Percentiles rank a stretch among this genome's conserved stretches.
Evolutionary conservation across 495 filamentous ascomycete species (phyloP).

Genomic region (Penicillium salamii): DNA sequence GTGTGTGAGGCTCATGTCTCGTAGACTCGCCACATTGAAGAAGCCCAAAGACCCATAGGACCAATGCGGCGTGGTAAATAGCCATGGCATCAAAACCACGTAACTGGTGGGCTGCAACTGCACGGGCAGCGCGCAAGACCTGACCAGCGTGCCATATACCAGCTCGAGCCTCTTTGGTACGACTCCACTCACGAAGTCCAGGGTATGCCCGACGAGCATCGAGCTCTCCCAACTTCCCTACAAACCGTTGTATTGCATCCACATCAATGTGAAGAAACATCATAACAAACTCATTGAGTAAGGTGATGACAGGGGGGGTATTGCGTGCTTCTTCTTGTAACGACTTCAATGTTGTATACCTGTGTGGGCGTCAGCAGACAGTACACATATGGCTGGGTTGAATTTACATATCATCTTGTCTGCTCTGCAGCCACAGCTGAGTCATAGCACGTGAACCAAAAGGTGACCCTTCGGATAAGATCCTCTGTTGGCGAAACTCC

Average conservation of each 20-base stretch:
- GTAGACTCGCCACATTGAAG: slow-evolving; percentile 22
- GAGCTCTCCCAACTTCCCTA: slow-evolving; percentile 56
- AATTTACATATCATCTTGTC: slow-evolving; percentile 25
- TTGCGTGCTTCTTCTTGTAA: slow-evolving; percentile 2
- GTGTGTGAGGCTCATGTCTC: neutral
- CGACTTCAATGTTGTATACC: slow-evolving; percentile 6
- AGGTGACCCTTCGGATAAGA: slow-evolving; percentile 7
- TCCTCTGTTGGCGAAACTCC: slow-evolving; percentile 25
- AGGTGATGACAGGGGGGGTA: slow-evolving; percentile 14
- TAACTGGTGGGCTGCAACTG: slow-evolving; percentile 41
- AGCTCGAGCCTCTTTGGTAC: slow-evolving; percentile 42
- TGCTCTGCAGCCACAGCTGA: slow-evolving; percentile 25
- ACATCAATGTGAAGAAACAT: slow-evolving; percentile 57
- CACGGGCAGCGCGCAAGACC: slow-evolving; percentile 49
- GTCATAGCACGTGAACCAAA: slow-evolving; percentile 11
- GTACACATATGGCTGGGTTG: neutral
- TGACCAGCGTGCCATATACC: slow-evolving; percentile 62
- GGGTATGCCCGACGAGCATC: slow-evolving; percentile 52
- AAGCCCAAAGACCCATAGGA: slow-evolving; percentile 56
- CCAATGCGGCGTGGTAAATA: slow-evolving; percentile 54
- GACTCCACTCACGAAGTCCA: slow-evolving; percentile 49
- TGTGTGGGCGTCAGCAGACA: neutral
- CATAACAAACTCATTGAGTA: slow-evolving; percentile 50
- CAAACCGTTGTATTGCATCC: slow-evolving; percentile 59
- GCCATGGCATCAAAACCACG: slow-evolving; percentile 56